These are phyloP conservation scores for Cercospora sojina DNA, from an alignment of 2,329 filamentous ascomycete species.

Conservation along the genomic window DNA sequence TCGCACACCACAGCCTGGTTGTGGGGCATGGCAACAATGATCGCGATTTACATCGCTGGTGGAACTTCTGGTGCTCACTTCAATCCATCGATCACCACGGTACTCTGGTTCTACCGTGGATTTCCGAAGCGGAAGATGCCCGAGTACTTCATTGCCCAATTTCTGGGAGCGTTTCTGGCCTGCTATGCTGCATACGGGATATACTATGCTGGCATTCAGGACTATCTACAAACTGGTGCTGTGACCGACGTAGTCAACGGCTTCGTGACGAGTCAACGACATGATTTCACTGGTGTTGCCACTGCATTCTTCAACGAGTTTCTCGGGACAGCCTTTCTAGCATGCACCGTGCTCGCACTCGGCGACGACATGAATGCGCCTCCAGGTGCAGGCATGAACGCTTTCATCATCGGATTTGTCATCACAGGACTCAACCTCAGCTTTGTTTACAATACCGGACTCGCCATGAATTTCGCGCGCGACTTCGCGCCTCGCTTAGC, in stretches of 20 bases:
- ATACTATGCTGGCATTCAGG: conserved; percentile 41
- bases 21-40: conserved; percentile 58
- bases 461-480: conserved; percentile 50
- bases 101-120: conserved; percentile 48
- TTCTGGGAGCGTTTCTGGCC: conserved; percentile 54
- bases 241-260: conserved; percentile 39
- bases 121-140: conserved; percentile 55
- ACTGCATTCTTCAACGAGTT: conserved; percentile 54
- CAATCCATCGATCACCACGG: conserved; percentile 49
- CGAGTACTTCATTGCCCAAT: conserved; percentile 53
- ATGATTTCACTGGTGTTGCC: conserved; percentile 43
- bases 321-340: conserved; percentile 44
- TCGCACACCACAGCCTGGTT: conserved; percentile 44
- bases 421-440: conserved; percentile 40
- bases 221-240: conserved; percentile 32
- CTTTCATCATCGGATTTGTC: conserved; percentile 51
- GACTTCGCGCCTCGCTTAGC: conserved; percentile 54
- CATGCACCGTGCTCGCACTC: conserved; percentile 43
- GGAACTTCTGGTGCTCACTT: conserved; percentile 51
- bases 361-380: conserved; percentile 37
- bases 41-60: conserved; percentile 44
- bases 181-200: conserved; percentile 49
- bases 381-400: conserved; percentile 52
- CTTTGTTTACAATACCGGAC: conserved; percentile 51
- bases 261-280: conserved; percentile 49